Evolutionary conservation across 805 yeast genomes (phyloP), one percentile per base, ranked within the genome.

Genomic region (Nakazawaea peltata): DNA sequence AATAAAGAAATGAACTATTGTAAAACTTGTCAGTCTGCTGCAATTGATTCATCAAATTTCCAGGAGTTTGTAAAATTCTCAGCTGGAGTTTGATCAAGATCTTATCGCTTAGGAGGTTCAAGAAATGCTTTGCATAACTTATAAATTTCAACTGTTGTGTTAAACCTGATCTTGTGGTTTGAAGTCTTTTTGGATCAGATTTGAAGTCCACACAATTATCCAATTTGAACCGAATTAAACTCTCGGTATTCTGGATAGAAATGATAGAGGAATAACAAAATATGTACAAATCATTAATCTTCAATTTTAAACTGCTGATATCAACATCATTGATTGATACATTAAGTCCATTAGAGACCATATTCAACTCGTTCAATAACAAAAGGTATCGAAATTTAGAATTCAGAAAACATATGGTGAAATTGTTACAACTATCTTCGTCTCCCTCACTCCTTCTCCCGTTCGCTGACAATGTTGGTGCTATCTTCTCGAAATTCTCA

Each of bases 21-120:
- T 33, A 24, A 30, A 30, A 29, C 16, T 34, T 34, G 22, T 34
- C 37, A 14, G 18, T 27, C 19, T 18, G 37, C 18, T 15, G 38
- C 7, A 26, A n/a, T 23, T 29, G 32, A n/a, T 26, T 26, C 19
- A 29, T 25, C 6, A 33, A 28, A 25, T 28, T 30, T 12, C 13
- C 42, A 8, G 53, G 50, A 15, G 45, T 46, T 3, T 44, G 26
- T 23, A 63, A 50, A 17, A 63, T 58, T 35, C 59, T 58, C 39
- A 61, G 56, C 37, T 63, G 68, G 14, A 49, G 57, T 51, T 56
- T 65, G 38, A 51, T 65, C 41, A 47, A 59, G 1, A 77, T 74
- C 36, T 79, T 59, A 48, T 75, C 82, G 29, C 74, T 74, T 47
- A 71, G 67, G 18, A 76, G 60, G 54, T 46, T 72, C 55, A 50